phyloP scores from a whole-genome alignment of 1,139 yeast genomes.

The Sugiyamaella xylanicola region DNA sequence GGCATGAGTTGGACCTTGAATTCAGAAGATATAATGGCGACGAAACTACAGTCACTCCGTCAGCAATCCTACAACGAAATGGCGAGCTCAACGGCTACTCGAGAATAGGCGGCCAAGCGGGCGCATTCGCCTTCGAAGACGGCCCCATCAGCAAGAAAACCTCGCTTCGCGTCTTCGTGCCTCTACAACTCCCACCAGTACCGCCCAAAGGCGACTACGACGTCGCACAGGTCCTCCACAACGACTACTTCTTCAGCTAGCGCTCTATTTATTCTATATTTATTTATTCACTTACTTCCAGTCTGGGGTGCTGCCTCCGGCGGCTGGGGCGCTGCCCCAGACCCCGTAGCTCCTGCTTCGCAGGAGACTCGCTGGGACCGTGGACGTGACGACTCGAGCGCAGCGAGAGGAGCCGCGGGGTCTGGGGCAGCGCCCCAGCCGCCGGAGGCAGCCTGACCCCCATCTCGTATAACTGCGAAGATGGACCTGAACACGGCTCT shows the following conservation, averaged over 20 bases:
- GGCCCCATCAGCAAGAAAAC: neutral
- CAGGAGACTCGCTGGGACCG: no score
- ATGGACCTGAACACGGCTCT: no score
- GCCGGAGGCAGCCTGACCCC: neutral
- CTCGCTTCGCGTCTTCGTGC: constrained; percentile 48
- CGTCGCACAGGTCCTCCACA: constrained; percentile 63
- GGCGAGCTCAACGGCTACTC: constrained; percentile 7
- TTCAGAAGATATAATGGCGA: constrained; percentile 9
- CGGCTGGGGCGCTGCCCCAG: no score
- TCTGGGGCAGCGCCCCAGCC: neutral
- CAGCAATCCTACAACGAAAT: constrained; percentile 6
- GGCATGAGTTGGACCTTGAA: constrained; percentile 26
- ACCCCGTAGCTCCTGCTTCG: no score
- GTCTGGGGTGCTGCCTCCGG: no score
- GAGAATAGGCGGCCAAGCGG: constrained; percentile 8
- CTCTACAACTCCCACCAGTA: constrained; percentile 65
- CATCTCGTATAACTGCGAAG: neutral
- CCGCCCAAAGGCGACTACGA: constrained; percentile 80
- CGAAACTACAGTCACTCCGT: constrained; percentile 10
- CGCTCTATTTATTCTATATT: constrained; percentile 2
- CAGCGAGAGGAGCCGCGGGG: neutral
- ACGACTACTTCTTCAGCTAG: constrained; percentile 69
- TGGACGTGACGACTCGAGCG: neutral
- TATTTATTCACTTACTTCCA: no score
- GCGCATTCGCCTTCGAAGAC: neutral